phyloP scores from a whole-genome alignment of 2,329 filamentous ascomycete genomes.

The Pseudogymnoascus sp. region DNA sequence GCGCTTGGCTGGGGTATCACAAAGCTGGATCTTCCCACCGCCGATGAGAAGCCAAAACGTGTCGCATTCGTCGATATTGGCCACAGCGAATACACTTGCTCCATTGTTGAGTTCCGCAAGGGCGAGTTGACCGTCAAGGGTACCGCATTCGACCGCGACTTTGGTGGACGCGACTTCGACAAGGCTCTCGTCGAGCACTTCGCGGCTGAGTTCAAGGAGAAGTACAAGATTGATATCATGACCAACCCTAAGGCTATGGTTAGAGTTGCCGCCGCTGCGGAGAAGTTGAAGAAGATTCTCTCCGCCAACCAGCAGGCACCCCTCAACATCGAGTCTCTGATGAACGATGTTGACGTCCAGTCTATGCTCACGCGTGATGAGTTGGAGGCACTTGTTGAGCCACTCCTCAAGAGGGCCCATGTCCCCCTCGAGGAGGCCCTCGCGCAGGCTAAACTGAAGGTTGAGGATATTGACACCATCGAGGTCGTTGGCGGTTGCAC shows the following conservation, averaged over 20 bases:
- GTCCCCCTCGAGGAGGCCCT: constrained; percentile 81
- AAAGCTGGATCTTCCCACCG: constrained; percentile 80
- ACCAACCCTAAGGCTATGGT: constrained; percentile 82
- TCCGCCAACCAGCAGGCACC: constrained; percentile 90
- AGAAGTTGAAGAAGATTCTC: constrained; percentile 97
- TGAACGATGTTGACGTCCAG: constrained; percentile 93
- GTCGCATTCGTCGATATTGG: constrained; percentile 92
- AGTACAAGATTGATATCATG: constrained; percentile 94
- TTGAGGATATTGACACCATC: constrained; percentile 85
- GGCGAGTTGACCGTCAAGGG: constrained; percentile 91
- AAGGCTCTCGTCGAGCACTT: constrained; percentile 91
- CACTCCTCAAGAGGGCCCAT: constrained; percentile 65
- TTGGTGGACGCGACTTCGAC: constrained; percentile 96
- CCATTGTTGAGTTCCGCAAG: constrained; percentile 93
- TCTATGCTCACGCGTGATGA: constrained; percentile 88
- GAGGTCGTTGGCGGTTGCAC: constrained; percentile 93
- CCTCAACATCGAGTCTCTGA: constrained; percentile 93
- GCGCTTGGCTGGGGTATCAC: constrained; percentile 97
- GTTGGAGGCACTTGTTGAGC: constrained; percentile 82
- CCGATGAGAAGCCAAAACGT: constrained; percentile 85
- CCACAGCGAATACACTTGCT: constrained; percentile 90
- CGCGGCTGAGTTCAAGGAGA: constrained; percentile 90
- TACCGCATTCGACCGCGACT: constrained; percentile 88
- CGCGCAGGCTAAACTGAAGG: constrained; percentile 81
- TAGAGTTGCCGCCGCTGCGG: constrained; percentile 77